These are phyloP conservation scores for Cucurbitaria berberidis DNA, from an alignment of 2,329 filamentous ascomycete species.

Conservation along the genomic window DNA sequence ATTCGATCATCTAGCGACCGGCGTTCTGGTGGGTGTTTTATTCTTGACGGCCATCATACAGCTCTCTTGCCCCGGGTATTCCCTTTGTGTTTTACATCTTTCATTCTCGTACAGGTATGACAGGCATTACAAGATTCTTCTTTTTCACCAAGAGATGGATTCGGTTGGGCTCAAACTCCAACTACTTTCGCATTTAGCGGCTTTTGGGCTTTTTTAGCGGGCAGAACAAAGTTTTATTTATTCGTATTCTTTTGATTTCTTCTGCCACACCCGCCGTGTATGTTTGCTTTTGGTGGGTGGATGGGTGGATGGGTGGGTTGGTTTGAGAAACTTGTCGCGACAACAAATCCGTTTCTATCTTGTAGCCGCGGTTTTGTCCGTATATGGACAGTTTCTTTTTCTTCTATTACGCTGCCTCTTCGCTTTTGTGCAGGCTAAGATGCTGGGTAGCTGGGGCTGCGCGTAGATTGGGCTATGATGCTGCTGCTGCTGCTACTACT, in stretches of 20 bases:
- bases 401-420: neutral
- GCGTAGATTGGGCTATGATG: neutral
- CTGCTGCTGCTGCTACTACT: neutral
- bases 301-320: no score
- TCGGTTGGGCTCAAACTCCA: conserved; percentile 2
- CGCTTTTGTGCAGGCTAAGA: neutral
- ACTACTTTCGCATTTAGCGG: conserved; percentile 11
- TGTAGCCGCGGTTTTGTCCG: neutral
- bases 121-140: neutral
- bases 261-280: no score
- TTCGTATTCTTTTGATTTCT: neutral
- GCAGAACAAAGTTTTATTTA: no score
- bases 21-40: conserved; percentile 12
- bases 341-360: neutral
- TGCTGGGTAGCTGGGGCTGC: neutral
- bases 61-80: neutral
- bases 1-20: conserved; percentile 8
- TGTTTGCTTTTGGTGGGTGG: neutral
- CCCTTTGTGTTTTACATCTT: conserved; percentile 17
- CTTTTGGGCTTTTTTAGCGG: neutral
- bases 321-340: neutral
- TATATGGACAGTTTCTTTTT: neutral
- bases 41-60: neutral
- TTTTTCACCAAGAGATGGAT: no score
- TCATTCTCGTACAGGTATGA: neutral